Conservation (phyloP, 352 stramenopile genomes). For the Pythium insidiosum region DNA sequence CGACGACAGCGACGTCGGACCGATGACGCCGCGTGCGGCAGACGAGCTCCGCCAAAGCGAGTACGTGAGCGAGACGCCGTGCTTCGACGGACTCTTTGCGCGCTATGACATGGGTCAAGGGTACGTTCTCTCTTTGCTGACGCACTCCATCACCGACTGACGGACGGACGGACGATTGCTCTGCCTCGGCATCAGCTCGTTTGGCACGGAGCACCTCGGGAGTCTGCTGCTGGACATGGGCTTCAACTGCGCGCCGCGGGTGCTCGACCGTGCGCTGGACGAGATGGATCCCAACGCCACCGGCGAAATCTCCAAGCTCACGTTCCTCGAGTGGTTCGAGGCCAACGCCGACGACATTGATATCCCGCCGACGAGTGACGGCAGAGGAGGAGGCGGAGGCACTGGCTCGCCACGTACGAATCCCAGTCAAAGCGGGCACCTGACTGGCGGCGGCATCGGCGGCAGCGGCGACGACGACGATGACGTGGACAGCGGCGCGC, state of each 20-base stretch:
- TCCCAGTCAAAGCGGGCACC: too few species aligned
- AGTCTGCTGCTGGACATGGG: conserved; percentile 64
- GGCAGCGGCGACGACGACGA: too few species aligned
- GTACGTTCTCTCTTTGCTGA: conserved; percentile 7
- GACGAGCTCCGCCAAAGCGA: conserved; percentile 14
- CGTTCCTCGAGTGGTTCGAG: conserved; percentile 73
- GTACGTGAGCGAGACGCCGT: conserved; percentile 43
- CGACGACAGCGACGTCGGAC: conserved; percentile 13
- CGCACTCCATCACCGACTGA: too few species aligned
- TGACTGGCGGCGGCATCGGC: too few species aligned
- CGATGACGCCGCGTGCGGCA: too few species aligned
- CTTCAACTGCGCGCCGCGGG: conserved; percentile 38
- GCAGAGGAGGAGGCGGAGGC: background rate
- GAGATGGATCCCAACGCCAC: conserved; percentile 64
- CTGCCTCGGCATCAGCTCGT: too few species aligned
- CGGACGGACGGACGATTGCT: too few species aligned
- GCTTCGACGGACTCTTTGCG: conserved; percentile 51
- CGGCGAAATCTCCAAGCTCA: conserved; percentile 54
- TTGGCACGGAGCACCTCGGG: conserved; percentile 52
- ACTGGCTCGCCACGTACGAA: too few species aligned
- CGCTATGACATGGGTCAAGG: conserved; percentile 35
- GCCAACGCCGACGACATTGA: conserved; percentile 57
- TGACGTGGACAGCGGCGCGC: background rate
- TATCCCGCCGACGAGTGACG: background rate
- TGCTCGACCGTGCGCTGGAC: conserved; percentile 50